Evolutionary conservation across 306 rosid species (phyloP).

Genomic region (Vigna radiata): DNA sequence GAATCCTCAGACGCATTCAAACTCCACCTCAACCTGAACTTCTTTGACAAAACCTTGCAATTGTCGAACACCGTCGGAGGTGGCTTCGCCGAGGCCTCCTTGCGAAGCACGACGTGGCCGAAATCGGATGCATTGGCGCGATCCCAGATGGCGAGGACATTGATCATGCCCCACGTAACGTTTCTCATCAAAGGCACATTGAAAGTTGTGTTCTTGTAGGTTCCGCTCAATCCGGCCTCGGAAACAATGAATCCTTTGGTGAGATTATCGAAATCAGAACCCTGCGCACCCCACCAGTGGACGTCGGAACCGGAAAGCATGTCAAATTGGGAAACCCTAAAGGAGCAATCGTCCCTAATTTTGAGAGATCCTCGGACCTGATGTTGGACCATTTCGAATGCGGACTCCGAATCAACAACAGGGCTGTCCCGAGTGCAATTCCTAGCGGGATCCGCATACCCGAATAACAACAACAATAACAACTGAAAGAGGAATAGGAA

Average conservation of each 20-base stretch:
- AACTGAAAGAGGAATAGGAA: slow-evolving; percentile 35
- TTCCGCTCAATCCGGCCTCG: slow-evolving; percentile 61
- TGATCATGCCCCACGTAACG: slow-evolving; percentile 76
- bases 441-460: slow-evolving; percentile 63
- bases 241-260: slow-evolving; percentile 70
- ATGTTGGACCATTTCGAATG: slow-evolving; percentile 81
- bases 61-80: slow-evolving; percentile 71
- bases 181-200: slow-evolving; percentile 60
- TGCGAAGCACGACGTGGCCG: slow-evolving; percentile 62
- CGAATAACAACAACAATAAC: slow-evolving; percentile 29
- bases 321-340: slow-evolving; percentile 84
- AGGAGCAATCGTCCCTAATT: slow-evolving; percentile 75
- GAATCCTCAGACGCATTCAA: slow-evolving; percentile 57
- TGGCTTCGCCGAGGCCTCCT: background rate
- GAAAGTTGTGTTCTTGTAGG: slow-evolving; percentile 62
- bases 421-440: slow-evolving; percentile 58
- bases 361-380: slow-evolving; percentile 75
- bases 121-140: slow-evolving; percentile 75
- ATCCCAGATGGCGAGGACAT: slow-evolving; percentile 85
- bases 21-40: slow-evolving; percentile 79
- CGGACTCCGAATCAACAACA: slow-evolving; percentile 54
- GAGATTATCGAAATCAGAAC: slow-evolving; percentile 59
- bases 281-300: slow-evolving; percentile 66
- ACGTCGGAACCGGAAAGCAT: slow-evolving; percentile 85
- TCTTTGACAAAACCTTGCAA: slow-evolving; percentile 65